Evolutionary conservation across 768 basidiomycete species (phyloP).

Genomic region (Hemileccinum rubropunctum): DNA sequence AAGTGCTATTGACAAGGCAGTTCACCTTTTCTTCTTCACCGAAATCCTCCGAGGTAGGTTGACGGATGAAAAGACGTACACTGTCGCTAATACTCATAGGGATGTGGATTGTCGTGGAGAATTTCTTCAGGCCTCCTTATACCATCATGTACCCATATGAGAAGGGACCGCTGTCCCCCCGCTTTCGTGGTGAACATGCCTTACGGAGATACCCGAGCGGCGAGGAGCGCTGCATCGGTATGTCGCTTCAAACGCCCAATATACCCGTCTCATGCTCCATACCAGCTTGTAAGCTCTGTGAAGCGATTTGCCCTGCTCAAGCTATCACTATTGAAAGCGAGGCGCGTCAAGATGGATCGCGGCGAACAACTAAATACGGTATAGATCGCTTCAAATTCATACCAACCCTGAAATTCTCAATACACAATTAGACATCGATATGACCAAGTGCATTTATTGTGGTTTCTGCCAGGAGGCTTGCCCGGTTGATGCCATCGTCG

Average conservation of each 20-base stretch:
- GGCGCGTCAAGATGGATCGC: conserved; percentile 89
- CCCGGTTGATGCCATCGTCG: conserved; percentile 98
- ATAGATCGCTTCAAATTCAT: conserved; percentile 17
- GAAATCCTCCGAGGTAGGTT: conserved; percentile 92
- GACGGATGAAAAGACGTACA: not conserved
- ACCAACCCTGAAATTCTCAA: not conserved
- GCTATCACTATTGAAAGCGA: conserved; percentile 99
- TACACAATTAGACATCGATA: conserved; percentile 79
- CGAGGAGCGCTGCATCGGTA: conserved; percentile 98
- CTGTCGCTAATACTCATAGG: conserved; percentile 46
- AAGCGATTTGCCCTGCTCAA: conserved; percentile 98
- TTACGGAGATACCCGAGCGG: conserved; percentile 94
- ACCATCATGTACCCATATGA: conserved; percentile 99
- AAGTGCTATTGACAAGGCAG: conserved; percentile 93
- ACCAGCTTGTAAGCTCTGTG: conserved; percentile 96
- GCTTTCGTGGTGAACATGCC: conserved; percentile 98
- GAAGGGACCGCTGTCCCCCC: conserved; percentile 95
- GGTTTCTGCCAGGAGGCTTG: conserved; percentile 99
- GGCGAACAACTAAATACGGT: conserved; percentile 98
- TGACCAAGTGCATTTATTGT: conserved; percentile 99
- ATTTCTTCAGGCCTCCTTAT: conserved; percentile 93
- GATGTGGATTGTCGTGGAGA: conserved; percentile 95
- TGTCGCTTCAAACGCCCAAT: conserved; percentile 28
- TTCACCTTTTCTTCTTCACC: conserved; percentile 96
- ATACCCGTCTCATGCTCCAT: conserved; percentile 5